Evolutionary conservation across 495 filamentous ascomycete genomes (phyloP).

Genomic region (Aspergillus asperescens): DNA sequence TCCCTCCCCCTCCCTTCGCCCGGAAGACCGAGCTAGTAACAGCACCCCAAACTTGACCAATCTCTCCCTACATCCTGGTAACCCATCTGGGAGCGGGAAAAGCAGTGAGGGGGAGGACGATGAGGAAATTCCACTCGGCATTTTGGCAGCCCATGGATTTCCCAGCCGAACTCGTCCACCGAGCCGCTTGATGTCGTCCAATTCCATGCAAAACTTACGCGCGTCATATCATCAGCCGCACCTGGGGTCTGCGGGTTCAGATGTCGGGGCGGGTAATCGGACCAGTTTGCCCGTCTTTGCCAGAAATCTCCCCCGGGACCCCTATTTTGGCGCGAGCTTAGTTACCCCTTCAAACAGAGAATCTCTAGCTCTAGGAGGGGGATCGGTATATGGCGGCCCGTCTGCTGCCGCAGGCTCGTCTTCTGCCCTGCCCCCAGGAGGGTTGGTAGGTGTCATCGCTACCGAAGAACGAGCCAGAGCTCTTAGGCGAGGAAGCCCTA

Average conservation of each 20-base stretch:
- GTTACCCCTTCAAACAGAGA: conserved; percentile 72
- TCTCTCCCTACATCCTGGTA: conserved; percentile 29
- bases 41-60: conserved; percentile 42
- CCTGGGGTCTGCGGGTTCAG: conserved; percentile 41
- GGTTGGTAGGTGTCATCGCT: conserved; percentile 88
- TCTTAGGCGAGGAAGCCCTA: conserved; percentile 74
- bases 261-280: conserved; percentile 30
- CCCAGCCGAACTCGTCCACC: conserved; percentile 78
- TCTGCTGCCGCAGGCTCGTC: conserved; percentile 34
- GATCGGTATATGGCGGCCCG: conserved; percentile 51
- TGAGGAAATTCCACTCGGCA: conserved; percentile 82
- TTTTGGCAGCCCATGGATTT: conserved; percentile 89
- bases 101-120: conserved; percentile 66
- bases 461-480: conserved; percentile 73
- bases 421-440: conserved; percentile 53
- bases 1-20: conserved; percentile 37
- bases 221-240: conserved; percentile 34
- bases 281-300: conserved; percentile 75
- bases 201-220: conserved; percentile 52
- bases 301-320: conserved; percentile 78
- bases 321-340: conserved; percentile 78
- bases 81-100: conserved; percentile 41
- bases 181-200: conserved; percentile 58
- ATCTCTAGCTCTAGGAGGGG: conserved; percentile 61
- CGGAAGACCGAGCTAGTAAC: conserved; percentile 37